These are phyloP conservation scores for Carnegiea gigantea DNA, from an alignment of 179 eudicot genomes.

Conservation along the genomic window DNA sequence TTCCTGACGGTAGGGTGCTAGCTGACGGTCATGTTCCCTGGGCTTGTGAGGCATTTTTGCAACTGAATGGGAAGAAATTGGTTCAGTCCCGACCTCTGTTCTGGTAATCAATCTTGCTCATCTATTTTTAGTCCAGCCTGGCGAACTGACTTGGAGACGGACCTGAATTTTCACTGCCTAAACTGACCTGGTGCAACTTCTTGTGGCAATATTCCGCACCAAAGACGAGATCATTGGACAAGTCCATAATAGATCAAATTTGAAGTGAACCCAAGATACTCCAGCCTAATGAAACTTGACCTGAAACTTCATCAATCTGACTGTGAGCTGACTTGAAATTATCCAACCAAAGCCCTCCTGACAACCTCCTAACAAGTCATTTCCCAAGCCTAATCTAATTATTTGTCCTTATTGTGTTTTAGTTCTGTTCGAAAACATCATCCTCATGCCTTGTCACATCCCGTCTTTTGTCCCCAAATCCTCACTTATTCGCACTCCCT, in stretches of 20 bases:
- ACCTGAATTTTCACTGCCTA: too few species aligned
- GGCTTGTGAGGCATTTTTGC: conserved; percentile 94
- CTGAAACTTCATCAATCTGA: background rate
- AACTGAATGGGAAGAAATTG: conserved; percentile 58
- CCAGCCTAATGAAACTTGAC: too few species aligned
- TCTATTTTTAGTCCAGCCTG: background rate
- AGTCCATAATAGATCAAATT: background rate
- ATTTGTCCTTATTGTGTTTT: too few species aligned
- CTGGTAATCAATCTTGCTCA: conserved; percentile 44
- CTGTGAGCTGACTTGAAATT: background rate
- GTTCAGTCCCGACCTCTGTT: conserved; percentile 52
- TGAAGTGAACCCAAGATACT: too few species aligned
- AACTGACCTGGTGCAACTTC: background rate
- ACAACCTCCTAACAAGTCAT: too few species aligned
- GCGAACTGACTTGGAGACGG: background rate
- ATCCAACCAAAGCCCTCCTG: too few species aligned
- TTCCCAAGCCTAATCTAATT: too few species aligned
- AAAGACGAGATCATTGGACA: background rate
- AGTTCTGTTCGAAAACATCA: too few species aligned
- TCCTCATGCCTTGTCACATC: background rate
- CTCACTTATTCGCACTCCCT: background rate
- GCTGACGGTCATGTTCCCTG: conserved; percentile 98
- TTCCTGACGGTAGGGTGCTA: conserved; percentile 58
- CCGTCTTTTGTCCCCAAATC: background rate
- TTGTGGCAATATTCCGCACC: background rate